phyloP scores from a whole-genome alignment of 139 green algal genomes.

The Tetradesmus lagerheimii region DNA sequence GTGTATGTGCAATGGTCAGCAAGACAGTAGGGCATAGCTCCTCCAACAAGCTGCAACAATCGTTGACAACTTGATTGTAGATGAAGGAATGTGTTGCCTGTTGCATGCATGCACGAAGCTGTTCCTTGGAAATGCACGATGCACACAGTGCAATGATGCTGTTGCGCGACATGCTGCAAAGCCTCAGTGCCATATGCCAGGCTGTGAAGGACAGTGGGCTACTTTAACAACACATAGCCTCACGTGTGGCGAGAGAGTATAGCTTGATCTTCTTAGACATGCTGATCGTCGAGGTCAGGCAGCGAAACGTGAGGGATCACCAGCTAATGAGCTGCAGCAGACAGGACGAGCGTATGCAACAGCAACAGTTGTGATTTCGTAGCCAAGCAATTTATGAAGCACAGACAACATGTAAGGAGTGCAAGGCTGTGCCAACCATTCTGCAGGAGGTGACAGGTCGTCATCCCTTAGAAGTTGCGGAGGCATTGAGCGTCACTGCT shows the following conservation, averaged over 20 bases:
- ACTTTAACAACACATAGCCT: not conserved
- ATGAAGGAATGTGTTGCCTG: no score
- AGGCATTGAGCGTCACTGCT: not conserved
- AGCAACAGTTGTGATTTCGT: not conserved
- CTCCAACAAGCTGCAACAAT: no score
- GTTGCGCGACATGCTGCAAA: not conserved
- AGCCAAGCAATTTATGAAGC: no score
- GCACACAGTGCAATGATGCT: not conserved
- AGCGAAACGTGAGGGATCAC: not conserved
- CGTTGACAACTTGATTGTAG: no score
- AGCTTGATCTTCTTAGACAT: conserved; percentile 38
- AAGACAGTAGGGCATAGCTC: not conserved
- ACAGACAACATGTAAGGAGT: not conserved
- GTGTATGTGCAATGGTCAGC: not conserved
- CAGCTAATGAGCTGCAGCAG: not conserved
- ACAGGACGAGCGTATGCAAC: not conserved
- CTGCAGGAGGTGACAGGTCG: not conserved
- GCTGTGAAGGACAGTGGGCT: not conserved
- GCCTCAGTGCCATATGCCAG: not conserved
- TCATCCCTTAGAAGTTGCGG: not conserved
- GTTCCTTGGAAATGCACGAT: no score
- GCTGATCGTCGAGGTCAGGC: not conserved
- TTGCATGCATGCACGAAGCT: no score
- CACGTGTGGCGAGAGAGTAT: conserved; percentile 37
- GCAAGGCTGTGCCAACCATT: not conserved